Percentiles rank a stretch among this genome's conserved stretches.
phyloP scores from a whole-genome alignment of 139 green algal genomes.

The Choricystis sp. region DNA sequence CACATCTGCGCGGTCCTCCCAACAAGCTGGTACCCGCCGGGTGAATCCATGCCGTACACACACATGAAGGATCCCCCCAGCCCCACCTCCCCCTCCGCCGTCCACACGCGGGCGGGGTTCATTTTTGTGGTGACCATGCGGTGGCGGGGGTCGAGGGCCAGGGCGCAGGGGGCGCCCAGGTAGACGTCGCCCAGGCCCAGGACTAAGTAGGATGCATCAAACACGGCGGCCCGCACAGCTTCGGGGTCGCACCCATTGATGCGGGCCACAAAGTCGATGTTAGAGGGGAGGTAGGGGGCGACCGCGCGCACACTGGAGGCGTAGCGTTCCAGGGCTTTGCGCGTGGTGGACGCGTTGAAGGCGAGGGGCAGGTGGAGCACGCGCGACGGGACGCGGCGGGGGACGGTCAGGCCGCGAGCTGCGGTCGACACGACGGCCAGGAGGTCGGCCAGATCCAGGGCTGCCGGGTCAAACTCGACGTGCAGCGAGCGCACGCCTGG shows the following conservation, averaged over 20 bases:
- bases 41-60: conserved; percentile 70
- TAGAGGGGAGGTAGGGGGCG: conserved; percentile 66
- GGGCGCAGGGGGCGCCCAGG: conserved; percentile 62
- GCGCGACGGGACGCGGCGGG: conserved; percentile 13
- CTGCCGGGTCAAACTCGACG: conserved; percentile 61
- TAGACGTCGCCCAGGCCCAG: conserved; percentile 72
- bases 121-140: conserved; percentile 65
- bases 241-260: conserved; percentile 53
- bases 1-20: conserved; percentile 74
- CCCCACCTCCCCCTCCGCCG: conserved; percentile 40
- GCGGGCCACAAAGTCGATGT: conserved; percentile 63
- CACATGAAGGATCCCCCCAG: conserved; percentile 46
- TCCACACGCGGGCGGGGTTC: conserved; percentile 72
- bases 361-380: conserved; percentile 65
- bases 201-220: conserved; percentile 60
- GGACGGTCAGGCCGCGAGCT: conserved; percentile 1
- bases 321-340: conserved; percentile 51
- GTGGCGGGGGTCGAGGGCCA: conserved; percentile 57
- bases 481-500: conserved; percentile 53
- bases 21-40: conserved; percentile 69
- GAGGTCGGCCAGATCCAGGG: conserved; percentile 24
- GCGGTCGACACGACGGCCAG: conserved; percentile 15
- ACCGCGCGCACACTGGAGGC: conserved; percentile 35
- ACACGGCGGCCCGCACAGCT: conserved; percentile 34
- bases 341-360: conserved; percentile 55